phyloP scores from a whole-genome alignment of 441 rosid species.

The Kokia cookei region DNA sequence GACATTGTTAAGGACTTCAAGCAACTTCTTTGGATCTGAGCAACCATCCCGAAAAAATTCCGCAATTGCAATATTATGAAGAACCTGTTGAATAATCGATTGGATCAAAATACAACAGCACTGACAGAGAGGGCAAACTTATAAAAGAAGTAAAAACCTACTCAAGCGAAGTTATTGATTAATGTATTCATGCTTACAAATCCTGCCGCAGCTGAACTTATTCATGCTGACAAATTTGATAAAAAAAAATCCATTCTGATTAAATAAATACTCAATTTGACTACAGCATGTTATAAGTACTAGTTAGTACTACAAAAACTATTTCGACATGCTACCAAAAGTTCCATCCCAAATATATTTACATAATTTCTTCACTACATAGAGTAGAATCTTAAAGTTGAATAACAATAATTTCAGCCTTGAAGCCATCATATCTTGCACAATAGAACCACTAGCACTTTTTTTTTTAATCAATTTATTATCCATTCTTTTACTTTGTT shows the following conservation, averaged over 20 bases:
- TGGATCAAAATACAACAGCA: background rate
- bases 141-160: background rate
- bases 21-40: conserved; percentile 68
- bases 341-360: background rate
- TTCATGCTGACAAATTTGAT: background rate
- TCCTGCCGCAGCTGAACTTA: background rate
- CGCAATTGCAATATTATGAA: conserved; percentile 87
- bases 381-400: background rate
- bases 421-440: background rate
- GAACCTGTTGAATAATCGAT: conserved; percentile 43
- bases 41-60: conserved; percentile 72
- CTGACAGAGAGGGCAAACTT: background rate
- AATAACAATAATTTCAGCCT: background rate
- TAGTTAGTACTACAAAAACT: background rate
- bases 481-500: background rate
- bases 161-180: background rate
- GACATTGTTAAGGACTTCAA: conserved; percentile 59
- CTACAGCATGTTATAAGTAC: background rate
- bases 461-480: background rate
- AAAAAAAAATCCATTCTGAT: background rate
- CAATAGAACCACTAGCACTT: background rate
- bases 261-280: background rate
- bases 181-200: background rate
- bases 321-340: background rate
- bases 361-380: background rate